Base-by-base conservation (phyloP, 306 rosid species). In the Citrullus mucosospermus region DNA sequence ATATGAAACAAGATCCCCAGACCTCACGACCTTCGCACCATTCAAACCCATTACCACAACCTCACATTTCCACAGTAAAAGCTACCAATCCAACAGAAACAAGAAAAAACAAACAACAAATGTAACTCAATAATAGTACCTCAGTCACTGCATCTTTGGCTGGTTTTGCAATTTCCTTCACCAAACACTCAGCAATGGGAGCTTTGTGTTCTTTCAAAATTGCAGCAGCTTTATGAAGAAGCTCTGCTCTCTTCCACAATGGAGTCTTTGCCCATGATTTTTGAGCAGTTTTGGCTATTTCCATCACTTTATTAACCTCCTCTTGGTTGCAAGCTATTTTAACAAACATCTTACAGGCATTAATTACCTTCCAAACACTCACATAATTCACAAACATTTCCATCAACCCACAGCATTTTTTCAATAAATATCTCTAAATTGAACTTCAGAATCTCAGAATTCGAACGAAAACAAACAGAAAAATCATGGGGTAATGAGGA, bases 241-340 rank as follows among this genome's bases (percentile, higher is more conserved):
- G 90, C 67, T 95, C 99, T 13, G 99, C 98, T 22, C 99, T 70
- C 86, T 90, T 95, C 99, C 97, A 95, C 1, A 96, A 90, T 34
- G 99, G 99, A n/a, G 98, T 96, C 87, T 91, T 96, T 3, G 99
- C 98, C 99, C 97, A 96, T 73, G 82, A 76, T 78, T 96, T 92
- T 76, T 96, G 99, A 36, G 98, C 99, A 9, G 88, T 69, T 84
- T 92, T 92, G 77, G 98, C 91, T 8, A 80, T 82, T 46, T 92
- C 97, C 89, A 96, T 91, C 8, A 87, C 97, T 86, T 88, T 90
- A 76, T 96, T 96, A 60, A 96, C 99, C 88, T 92, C 99, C 83
- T 88, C 98, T 84, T 91, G 97, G 80, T 93, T 86, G 77, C 99
- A 96, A 62, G 96, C 99, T 96, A 85, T 84, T 84, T 66, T 17